These are phyloP conservation scores for Lobosporangium transversale DNA, from an alignment of 192 early-diverging fungal genomes.

Conservation along the genomic window DNA sequence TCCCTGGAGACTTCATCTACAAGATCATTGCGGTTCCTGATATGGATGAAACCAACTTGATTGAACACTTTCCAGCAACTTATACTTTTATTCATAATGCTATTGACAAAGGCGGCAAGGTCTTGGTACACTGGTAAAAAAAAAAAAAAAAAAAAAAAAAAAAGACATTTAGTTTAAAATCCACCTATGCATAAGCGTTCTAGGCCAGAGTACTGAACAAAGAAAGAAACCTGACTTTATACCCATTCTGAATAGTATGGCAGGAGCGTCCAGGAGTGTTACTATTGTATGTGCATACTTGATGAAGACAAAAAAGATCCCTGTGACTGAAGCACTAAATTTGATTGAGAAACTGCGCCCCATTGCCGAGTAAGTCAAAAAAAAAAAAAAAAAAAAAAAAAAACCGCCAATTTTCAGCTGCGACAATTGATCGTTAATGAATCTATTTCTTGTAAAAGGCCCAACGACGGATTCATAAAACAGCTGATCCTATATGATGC, in stretches of 20 bases:
- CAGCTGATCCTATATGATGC: conserved; percentile 71
- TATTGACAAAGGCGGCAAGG: conserved; percentile 55
- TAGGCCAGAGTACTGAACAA: too few species aligned
- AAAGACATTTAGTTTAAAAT: too few species aligned
- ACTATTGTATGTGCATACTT: conserved; percentile 72
- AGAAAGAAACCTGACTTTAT: too few species aligned
- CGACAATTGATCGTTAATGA: neutral
- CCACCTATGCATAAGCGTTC: too few species aligned
- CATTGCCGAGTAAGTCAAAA: conserved; percentile 54
- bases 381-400: conserved; percentile 1
- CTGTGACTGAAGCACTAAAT: conserved; percentile 58
- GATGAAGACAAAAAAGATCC: conserved; percentile 65
- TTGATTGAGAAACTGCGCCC: conserved; percentile 50
- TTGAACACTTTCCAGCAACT: conserved; percentile 75
- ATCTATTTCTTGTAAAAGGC: conserved; percentile 28
- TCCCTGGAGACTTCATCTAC: conserved; percentile 62
- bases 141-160: too few species aligned
- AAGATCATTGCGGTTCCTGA: conserved; percentile 67
- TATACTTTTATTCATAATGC: conserved; percentile 66
- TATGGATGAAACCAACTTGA: conserved; percentile 69
- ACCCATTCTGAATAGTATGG: conserved; percentile 22
- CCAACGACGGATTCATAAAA: conserved; percentile 71
- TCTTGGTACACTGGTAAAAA: conserved; percentile 75
- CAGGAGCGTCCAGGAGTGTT: conserved; percentile 75
- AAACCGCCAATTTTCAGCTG: too few species aligned